Conservation (phyloP, 176 grass and related monocot species). For the Saccharum officinarum region DNA sequence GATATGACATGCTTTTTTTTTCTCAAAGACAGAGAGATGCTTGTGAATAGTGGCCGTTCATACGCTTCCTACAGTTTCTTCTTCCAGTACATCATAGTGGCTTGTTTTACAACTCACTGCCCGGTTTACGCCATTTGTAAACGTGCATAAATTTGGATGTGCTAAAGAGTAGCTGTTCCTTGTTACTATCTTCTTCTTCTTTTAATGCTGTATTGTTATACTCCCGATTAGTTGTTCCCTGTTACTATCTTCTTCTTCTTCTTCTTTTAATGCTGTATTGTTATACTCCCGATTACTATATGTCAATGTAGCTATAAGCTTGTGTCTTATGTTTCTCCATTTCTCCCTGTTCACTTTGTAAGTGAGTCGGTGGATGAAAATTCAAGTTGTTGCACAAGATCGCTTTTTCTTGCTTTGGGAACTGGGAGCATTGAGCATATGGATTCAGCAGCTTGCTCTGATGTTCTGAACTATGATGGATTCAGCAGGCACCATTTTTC, state of each 20-base stretch:
- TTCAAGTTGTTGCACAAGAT: neutral
- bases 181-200: neutral
- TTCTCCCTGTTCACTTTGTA: neutral
- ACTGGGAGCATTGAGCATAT: too few species aligned
- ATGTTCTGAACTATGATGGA: neutral
- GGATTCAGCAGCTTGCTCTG: neutral
- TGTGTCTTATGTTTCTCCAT: neutral
- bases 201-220: too few species aligned
- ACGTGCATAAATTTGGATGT: neutral
- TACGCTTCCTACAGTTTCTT: slow-evolving; percentile 17
- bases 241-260: too few species aligned
- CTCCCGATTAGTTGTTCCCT: neutral
- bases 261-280: too few species aligned
- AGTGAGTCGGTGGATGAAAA: neutral
- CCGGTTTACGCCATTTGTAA: slow-evolving; percentile 22
- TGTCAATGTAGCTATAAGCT: too few species aligned
- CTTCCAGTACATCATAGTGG: neutral
- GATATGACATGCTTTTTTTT: neutral
- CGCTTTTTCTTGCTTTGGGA: too few species aligned
- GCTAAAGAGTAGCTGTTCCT: neutral
- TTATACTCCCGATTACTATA: neutral
- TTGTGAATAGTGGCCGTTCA: slow-evolving; percentile 37
- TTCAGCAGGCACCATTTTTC: neutral
- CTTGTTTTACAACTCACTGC: neutral
- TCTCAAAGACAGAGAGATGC: neutral